Conservation (phyloP, 2,329 filamentous ascomycete genomes). For the Aspergillus terreus region DNA sequence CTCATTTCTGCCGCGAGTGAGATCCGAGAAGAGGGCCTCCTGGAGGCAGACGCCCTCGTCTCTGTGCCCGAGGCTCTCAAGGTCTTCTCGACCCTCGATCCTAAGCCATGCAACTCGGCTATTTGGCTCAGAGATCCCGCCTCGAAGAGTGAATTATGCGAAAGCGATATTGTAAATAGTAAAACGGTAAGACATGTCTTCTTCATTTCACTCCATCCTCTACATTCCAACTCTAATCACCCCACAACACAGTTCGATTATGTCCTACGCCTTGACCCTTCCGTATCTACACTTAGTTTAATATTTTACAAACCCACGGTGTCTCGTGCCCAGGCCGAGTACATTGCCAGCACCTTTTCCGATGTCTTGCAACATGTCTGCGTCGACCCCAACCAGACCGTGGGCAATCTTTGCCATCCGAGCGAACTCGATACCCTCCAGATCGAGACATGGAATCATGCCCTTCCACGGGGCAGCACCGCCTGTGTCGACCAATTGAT, state of each 20-base stretch:
- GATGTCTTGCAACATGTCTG: slow-evolving; percentile 10
- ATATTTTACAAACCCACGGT: slow-evolving; percentile 12
- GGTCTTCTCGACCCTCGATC: slow-evolving; percentile 8
- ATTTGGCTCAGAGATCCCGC: slow-evolving; percentile 9
- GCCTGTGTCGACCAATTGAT: slow-evolving; percentile 10
- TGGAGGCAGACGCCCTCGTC: slow-evolving; percentile 7
- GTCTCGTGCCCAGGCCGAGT: slow-evolving; percentile 10
- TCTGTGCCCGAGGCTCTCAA: slow-evolving; percentile 9
- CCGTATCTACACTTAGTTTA: slow-evolving; percentile 8
- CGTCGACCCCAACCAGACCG: slow-evolving; percentile 7
- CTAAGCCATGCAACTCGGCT: slow-evolving; percentile 12
- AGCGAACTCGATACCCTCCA: slow-evolving; percentile 12
- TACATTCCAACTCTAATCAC: neutral
- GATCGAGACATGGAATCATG: slow-evolving; percentile 12
- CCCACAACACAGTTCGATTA: slow-evolving; percentile 9
- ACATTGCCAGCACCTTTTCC: slow-evolving; percentile 11
- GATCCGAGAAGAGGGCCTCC: slow-evolving; percentile 6
- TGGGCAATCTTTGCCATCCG: slow-evolving; percentile 8
- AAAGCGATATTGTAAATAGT: slow-evolving; percentile 7
- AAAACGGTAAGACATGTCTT: slow-evolving; percentile 4
- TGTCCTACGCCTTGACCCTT: slow-evolving; percentile 10
- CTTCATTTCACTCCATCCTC: neutral
- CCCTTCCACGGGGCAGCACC: slow-evolving; percentile 4
- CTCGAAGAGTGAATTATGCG: slow-evolving; percentile 5
- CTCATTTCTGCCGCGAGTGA: slow-evolving; percentile 7